Evolutionary conservation across 371 early-diverging fungal genomes (phyloP), one percentile per base, ranked within the genome.

Genomic region (Chytridiales sp.): DNA sequence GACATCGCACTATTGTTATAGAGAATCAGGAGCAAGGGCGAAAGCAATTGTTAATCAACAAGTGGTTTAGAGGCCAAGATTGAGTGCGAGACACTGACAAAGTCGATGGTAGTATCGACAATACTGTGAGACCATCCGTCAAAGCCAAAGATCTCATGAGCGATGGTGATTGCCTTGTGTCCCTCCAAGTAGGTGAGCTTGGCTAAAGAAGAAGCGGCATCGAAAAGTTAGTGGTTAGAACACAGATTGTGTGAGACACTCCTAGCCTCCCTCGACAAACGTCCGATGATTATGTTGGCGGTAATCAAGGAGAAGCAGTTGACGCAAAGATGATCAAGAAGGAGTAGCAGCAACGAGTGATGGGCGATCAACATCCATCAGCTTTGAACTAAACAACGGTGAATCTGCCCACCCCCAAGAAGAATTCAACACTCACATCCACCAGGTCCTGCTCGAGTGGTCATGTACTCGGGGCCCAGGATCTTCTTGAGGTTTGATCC

Each of bases 121-220:
- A 99, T 86, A 27, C 83, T 76, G 26, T 90, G 85, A 22, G 88
- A 85, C 99, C 99, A 99, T 2, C 99, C 99, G 68, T 98, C 84
- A 70, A 94, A 98, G 0, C 99, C 99, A 82, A 99, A 99, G 19
- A 99, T 79, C 47, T 92, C 87, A 72, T 99, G 99, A 39, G 99
- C 98, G 29, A 99, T 61, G 50, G 86, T 82, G 50, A 98, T 91
- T 21, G 86, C 87, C 27, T 85, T 84, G 84, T 89, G 87, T 4
- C 98, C 99, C 70, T 97, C 97, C 40, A 98, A 72, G 64, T 99
- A 99, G 2, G 83, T 79, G 46, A 94, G 68, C 34, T 79, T 78
- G 5, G 74, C 79, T 59, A 58, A 41, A 41, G 61, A 40, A 43
- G 47, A 6, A 46, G n/a, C n/a, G n/a, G n/a, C n/a, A n/a, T n/a